Conservation (phyloP, 2,329 filamentous ascomycete genomes). For the Chaetomiaceae sp. region DNA sequence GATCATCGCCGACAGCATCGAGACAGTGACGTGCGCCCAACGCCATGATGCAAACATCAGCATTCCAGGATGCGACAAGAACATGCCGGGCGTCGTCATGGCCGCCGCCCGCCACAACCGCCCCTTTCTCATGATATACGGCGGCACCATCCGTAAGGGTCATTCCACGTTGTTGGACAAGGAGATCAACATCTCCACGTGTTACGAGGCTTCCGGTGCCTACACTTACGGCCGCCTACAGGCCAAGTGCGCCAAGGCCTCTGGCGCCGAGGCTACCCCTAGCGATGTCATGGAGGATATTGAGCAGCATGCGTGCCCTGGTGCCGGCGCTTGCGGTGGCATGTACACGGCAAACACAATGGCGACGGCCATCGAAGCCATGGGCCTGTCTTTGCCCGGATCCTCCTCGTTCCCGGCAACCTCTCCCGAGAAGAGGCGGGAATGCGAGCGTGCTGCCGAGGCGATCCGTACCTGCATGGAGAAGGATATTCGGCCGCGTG, state of each 20-base stretch:
- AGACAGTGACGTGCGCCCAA: constrained; percentile 87
- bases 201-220: constrained; percentile 81
- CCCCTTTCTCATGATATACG: constrained; percentile 92
- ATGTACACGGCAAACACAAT: constrained; percentile 94
- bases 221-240: constrained; percentile 72
- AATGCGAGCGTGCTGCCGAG: constrained; percentile 75
- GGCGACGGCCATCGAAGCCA: constrained; percentile 83
- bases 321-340: constrained; percentile 68
- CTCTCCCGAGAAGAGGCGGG: constrained; percentile 76
- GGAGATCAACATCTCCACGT: constrained; percentile 80
- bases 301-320: constrained; percentile 70
- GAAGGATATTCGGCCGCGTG: constrained; percentile 71
- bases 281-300: constrained; percentile 81
- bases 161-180: constrained; percentile 69
- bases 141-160: constrained; percentile 84
- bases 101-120: constrained; percentile 86
- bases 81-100: constrained; percentile 92
- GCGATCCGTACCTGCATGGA: constrained; percentile 76
- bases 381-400: constrained; percentile 76
- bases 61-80: constrained; percentile 94
- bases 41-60: constrained; percentile 90
- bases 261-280: constrained; percentile 51
- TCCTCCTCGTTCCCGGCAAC: constrained; percentile 78
- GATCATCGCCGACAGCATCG: constrained; percentile 89
- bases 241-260: constrained; percentile 55